A percentile compares a stretch with the other conserved stretches of the same genome.
Evolutionary conservation across 2,329 filamentous ascomycete genomes (phyloP).

Genomic region (Ophiobolus disseminans): DNA sequence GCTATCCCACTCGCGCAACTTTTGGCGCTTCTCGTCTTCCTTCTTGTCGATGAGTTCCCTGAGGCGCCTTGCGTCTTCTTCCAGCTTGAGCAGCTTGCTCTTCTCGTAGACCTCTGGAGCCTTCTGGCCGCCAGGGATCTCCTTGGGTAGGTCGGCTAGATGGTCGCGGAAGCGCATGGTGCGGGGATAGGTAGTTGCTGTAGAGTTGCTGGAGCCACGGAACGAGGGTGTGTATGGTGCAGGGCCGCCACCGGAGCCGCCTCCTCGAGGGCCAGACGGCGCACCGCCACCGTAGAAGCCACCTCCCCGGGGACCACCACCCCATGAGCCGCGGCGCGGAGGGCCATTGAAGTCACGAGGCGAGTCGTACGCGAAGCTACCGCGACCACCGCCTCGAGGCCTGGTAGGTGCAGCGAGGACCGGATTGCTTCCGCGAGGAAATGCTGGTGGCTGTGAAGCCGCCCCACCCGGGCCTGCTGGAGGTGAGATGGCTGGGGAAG

Average conservation of each 20-base stretch:
- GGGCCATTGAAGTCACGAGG: constrained; percentile 43
- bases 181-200: constrained; percentile 55
- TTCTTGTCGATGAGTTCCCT: constrained; percentile 56
- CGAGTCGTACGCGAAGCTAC: constrained; percentile 50
- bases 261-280: constrained; percentile 47
- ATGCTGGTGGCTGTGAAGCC: constrained; percentile 43
- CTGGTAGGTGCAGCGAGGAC: constrained; percentile 50
- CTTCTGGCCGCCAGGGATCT: constrained; percentile 54
- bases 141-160: constrained; percentile 53
- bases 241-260: constrained; percentile 33
- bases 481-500: constrained; percentile 49
- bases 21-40: constrained; percentile 53
- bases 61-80: constrained; percentile 56
- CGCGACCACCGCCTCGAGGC: constrained; percentile 50
- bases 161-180: constrained; percentile 55
- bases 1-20: constrained; percentile 55
- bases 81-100: constrained; percentile 53
- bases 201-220: constrained; percentile 52
- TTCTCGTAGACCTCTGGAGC: constrained; percentile 53
- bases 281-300: constrained; percentile 35
- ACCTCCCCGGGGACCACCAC: constrained; percentile 40
- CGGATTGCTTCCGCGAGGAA: constrained; percentile 45
- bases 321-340: constrained; percentile 47
- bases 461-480: constrained; percentile 47
- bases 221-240: constrained; percentile 46